A percentile compares a stretch with the other conserved stretches of the same genome.
phyloP scores from a whole-genome alignment of 2,329 filamentous ascomycete species.

The Ceratocystis alfenasii region DNA sequence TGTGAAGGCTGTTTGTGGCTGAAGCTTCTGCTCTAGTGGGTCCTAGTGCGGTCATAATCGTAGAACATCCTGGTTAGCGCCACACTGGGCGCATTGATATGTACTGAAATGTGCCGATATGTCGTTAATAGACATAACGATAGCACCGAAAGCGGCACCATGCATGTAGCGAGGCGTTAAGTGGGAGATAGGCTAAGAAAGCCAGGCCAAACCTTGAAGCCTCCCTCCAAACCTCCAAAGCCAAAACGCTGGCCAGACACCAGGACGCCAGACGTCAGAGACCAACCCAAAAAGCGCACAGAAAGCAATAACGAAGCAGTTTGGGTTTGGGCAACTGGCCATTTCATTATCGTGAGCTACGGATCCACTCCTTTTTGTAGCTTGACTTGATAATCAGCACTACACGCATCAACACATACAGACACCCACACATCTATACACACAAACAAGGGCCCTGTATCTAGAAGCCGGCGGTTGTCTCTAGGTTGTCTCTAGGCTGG shows the following conservation, averaged over 20 bases:
- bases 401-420: no score
- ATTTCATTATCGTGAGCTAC: not conserved
- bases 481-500: not conserved
- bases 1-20: constrained; percentile 6
- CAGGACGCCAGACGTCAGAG: constrained; percentile 1
- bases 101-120: not conserved
- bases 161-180: constrained; percentile 7
- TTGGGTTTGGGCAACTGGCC: not conserved
- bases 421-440: not conserved
- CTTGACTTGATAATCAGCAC: not conserved
- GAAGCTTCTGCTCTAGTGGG: constrained; percentile 4
- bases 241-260: not conserved
- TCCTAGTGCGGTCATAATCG: not conserved
- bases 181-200: not conserved
- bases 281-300: constrained; percentile 5
- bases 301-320: constrained; percentile 4
- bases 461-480: not conserved
- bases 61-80: not conserved
- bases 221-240: constrained; percentile 5
- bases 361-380: not conserved
- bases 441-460: not conserved
- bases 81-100: not conserved
- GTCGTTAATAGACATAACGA: not conserved
- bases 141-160: constrained; percentile 14
- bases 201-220: constrained; percentile 4